Conservation (phyloP, 495 filamentous ascomycete species). For the Neurospora terricola region DNA sequence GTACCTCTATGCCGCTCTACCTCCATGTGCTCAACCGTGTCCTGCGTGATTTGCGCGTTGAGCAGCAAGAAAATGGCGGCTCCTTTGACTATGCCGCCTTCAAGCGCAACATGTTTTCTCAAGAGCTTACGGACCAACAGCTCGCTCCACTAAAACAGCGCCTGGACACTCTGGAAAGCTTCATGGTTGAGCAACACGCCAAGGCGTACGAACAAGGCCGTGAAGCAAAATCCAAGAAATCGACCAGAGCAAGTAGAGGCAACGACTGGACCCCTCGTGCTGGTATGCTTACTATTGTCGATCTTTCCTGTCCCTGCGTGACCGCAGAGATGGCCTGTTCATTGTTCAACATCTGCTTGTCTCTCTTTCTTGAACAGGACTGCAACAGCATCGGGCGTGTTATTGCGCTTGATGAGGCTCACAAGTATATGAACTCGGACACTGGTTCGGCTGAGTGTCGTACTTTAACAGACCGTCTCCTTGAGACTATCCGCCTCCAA, state of each 20-base stretch:
- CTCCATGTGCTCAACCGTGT: conserved; percentile 48
- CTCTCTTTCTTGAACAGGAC: conserved; percentile 47
- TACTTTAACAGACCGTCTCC: conserved; percentile 54
- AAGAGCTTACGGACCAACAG: conserved; percentile 35
- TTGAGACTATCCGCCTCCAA: conserved; percentile 57
- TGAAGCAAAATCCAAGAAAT: neutral
- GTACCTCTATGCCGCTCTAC: conserved; percentile 48
- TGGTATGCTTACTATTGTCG: conserved; percentile 59
- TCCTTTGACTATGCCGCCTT: conserved; percentile 48
- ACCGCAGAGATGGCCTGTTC: conserved; percentile 55
- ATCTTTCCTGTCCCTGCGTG: conserved; percentile 65
- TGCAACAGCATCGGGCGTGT: conserved; percentile 26
- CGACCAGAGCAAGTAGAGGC: conserved; percentile 5
- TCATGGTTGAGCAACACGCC: conserved; percentile 35
- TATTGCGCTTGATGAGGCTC: conserved; percentile 31
- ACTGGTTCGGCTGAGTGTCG: conserved; percentile 25
- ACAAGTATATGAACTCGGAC: conserved; percentile 29
- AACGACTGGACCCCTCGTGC: conserved; percentile 30
- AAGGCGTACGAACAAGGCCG: neutral
- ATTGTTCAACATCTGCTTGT: conserved; percentile 58
- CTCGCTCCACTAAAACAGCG: conserved; percentile 43
- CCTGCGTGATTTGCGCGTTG: conserved; percentile 48
- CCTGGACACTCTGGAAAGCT: conserved; percentile 47
- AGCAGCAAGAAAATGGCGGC: conserved; percentile 24
- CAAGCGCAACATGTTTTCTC: conserved; percentile 19